A percentile compares a stretch with the other conserved stretches of the same genome.
phyloP scores from a whole-genome alignment of 2,329 filamentous ascomycete genomes.

The Dactylellina leptospora region DNA sequence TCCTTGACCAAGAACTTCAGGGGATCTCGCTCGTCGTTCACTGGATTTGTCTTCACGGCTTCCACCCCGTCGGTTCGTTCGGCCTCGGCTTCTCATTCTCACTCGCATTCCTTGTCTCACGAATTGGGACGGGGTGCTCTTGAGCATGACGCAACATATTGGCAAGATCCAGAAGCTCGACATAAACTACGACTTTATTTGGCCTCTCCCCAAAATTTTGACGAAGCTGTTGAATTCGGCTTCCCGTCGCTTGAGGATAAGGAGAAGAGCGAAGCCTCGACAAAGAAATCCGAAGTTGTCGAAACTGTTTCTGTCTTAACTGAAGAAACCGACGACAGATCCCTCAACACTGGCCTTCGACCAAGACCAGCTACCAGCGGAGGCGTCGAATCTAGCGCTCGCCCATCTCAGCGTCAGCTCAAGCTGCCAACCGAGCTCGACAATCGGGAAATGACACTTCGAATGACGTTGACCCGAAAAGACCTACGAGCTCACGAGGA shows the following conservation, averaged over 20 bases:
- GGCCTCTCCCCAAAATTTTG: slow-evolving; percentile 86
- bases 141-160: slow-evolving; percentile 80
- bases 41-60: slow-evolving; percentile 50
- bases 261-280: slow-evolving; percentile 58
- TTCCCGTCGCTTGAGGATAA: slow-evolving; percentile 72
- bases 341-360: slow-evolving; percentile 45
- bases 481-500: slow-evolving; percentile 81
- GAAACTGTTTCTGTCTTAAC: slow-evolving; percentile 44
- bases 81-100: slow-evolving; percentile 38
- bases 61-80: slow-evolving; percentile 42
- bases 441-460: slow-evolving; percentile 88
- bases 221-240: slow-evolving; percentile 92
- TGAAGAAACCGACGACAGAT: slow-evolving; percentile 21
- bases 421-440: slow-evolving; percentile 42
- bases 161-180: slow-evolving; percentile 87
- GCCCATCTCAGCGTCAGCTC: slow-evolving; percentile 17
- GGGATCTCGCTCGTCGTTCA: slow-evolving; percentile 47
- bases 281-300: slow-evolving; percentile 55
- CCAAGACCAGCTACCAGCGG: slow-evolving; percentile 48
- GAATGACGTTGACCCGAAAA: slow-evolving; percentile 91
- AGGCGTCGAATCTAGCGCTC: slow-evolving; percentile 39
- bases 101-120: slow-evolving; percentile 37
- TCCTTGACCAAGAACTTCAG: slow-evolving; percentile 49
- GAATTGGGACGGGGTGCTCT: slow-evolving; percentile 18
- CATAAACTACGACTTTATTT: slow-evolving; percentile 86